These are phyloP conservation scores for Pythium myriotylum DNA, from an alignment of 352 stramenopile species.

Conservation along the genomic window DNA sequence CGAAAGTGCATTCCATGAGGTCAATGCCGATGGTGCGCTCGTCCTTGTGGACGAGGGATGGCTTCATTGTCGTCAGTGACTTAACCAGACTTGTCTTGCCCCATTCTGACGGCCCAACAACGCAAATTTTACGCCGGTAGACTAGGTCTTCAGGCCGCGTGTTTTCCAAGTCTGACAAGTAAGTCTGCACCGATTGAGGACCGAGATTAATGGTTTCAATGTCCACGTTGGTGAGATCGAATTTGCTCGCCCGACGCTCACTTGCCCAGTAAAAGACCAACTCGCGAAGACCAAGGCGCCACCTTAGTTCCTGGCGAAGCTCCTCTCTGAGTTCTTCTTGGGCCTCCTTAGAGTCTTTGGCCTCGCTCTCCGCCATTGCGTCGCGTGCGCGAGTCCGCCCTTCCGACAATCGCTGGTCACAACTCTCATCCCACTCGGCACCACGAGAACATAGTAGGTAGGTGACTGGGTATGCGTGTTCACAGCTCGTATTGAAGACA, in stretches of 20 bases:
- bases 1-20: constrained; percentile 33
- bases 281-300: constrained; percentile 16
- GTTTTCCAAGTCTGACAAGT: constrained; percentile 19
- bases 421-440: constrained; percentile 21
- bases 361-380: constrained; percentile 1
- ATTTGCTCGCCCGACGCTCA: constrained; percentile 3
- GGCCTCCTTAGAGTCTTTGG: constrained; percentile 3
- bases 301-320: constrained; percentile 14
- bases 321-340: constrained; percentile 11
- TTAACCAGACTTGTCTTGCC: constrained; percentile 45
- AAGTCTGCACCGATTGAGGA: constrained; percentile 19
- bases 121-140: constrained; percentile 35
- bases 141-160: constrained; percentile 4
- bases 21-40: constrained; percentile 41
- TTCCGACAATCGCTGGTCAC: constrained; percentile 14
- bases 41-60: constrained; percentile 24
- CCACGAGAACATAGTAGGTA: constrained; percentile 11
- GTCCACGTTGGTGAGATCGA: constrained; percentile 13
- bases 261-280: constrained; percentile 15
- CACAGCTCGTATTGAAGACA: constrained; percentile 17
- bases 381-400: constrained; percentile 6
- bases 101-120: constrained; percentile 35
- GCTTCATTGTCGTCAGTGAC: constrained; percentile 23
- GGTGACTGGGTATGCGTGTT: constrained; percentile 16
- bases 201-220: constrained; percentile 27